Conservation (phyloP, 495 filamentous ascomycete genomes). For the Penicillium bialowiezense region DNA sequence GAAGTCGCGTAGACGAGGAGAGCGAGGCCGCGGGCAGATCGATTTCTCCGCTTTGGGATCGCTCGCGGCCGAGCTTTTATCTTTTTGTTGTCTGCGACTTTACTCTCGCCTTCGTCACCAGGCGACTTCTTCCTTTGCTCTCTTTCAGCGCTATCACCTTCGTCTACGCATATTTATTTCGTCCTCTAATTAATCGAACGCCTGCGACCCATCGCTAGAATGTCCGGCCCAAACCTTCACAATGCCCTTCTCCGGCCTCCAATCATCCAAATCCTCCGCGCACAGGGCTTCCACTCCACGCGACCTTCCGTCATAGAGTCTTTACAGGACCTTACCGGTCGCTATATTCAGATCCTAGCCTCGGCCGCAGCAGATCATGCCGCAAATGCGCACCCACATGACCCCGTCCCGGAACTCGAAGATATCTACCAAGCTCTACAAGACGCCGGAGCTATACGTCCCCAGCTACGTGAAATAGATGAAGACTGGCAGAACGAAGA, state of each 20-base stretch:
- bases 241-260: constrained; percentile 76
- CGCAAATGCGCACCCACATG: constrained; percentile 48
- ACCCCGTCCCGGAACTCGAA: constrained; percentile 54
- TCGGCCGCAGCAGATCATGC: constrained; percentile 61
- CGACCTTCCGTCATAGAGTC: constrained; percentile 75
- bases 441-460: constrained; percentile 66
- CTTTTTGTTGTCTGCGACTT: neutral
- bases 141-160: neutral
- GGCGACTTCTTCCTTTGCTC: neutral
- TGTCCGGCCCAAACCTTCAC: constrained; percentile 55
- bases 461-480: constrained; percentile 56
- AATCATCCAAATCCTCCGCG: constrained; percentile 82
- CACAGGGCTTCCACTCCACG: constrained; percentile 76
- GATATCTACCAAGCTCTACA: constrained; percentile 82
- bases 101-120: neutral
- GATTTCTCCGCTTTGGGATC: constrained; percentile 16
- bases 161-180: too few species aligned
- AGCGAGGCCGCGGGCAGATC: neutral
- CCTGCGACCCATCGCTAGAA: too few species aligned
- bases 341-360: constrained; percentile 70
- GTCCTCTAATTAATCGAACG: too few species aligned
- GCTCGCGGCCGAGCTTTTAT: neutral
- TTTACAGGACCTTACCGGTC: constrained; percentile 68
- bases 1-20: neutral
- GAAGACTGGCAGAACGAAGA: constrained; percentile 60